Base-by-base conservation (phyloP, 148 eudicot species). In the Camellia japonica region DNA sequence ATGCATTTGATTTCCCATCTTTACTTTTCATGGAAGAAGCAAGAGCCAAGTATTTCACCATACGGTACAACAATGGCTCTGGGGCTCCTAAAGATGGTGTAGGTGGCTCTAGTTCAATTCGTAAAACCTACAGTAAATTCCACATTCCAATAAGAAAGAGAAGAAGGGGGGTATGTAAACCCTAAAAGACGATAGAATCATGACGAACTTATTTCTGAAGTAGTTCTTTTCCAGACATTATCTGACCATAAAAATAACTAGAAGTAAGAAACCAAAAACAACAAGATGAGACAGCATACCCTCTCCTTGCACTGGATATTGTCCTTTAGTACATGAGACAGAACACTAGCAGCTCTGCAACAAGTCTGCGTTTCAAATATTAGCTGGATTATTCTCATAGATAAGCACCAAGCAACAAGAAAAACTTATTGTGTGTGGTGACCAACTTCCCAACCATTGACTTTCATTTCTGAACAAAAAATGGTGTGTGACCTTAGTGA, bases 41-140 rank as follows among this genome's bases (percentile, higher is more conserved):
- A 85, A 96, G 90, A 79, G 94, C 97, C 85, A 94, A 86, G 89
- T 92, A 96, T 89, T 92, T 93, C 83, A 94, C 92, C 93, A 94
- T 86, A 52, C 95, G 99, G 82, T 96, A 98, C 90, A 96, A 80
- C 79, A 96, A 84, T 41, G 99, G 98, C 88, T 96, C 99, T 23
- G 97, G 75, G 42, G 93, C 79, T 75, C 91, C 94, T 79, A 92
- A 83, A 78, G 94, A 79, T 38, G 85, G 91, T 85, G 74, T 83
- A 61, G 97, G 90, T 66, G 93, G 87, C 83, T 90, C 95, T 64
- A 94, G 89, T 88, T 93, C 89, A 83, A 93, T 84, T 83, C 86
- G 82, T 64, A 96, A 80, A 83, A 87, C 97, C 99, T 96, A 93
- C 78, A 87, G 73, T 5, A 77, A 46, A 68, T 54, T 58, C 12